These are phyloP conservation scores for Ophiocordyceps sinensis DNA, from an alignment of 2,329 filamentous ascomycete species.

Conservation along the genomic window DNA sequence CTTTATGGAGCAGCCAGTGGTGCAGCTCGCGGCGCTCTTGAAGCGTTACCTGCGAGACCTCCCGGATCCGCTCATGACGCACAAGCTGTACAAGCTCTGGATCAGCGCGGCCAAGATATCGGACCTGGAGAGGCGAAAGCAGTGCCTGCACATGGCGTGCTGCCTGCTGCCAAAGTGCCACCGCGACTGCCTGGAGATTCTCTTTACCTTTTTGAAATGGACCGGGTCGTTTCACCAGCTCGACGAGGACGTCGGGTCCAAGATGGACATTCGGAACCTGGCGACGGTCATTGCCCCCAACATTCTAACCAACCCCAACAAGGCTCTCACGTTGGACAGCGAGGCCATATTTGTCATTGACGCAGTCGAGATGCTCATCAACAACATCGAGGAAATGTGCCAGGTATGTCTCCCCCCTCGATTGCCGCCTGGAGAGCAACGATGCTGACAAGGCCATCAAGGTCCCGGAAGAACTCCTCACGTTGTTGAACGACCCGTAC, in stretches of 20 bases:
- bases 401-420: slow-evolving; percentile 49
- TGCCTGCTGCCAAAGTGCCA: slow-evolving; percentile 87
- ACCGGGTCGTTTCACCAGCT: slow-evolving; percentile 93
- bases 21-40: slow-evolving; percentile 83
- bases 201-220: slow-evolving; percentile 96
- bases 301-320: slow-evolving; percentile 61
- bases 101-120: slow-evolving; percentile 78
- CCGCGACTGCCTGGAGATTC: slow-evolving; percentile 83
- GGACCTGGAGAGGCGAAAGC: slow-evolving; percentile 67
- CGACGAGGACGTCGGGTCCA: slow-evolving; percentile 91
- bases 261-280: slow-evolving; percentile 98
- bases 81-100: slow-evolving; percentile 87
- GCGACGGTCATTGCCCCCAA: slow-evolving; percentile 96
- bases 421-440: neutral
- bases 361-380: slow-evolving; percentile 80
- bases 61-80: slow-evolving; percentile 84
- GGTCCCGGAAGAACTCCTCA: slow-evolving; percentile 87
- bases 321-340: slow-evolving; percentile 55
- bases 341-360: slow-evolving; percentile 91
- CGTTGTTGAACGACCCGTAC: slow-evolving; percentile 68
- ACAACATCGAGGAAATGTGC: slow-evolving; percentile 91
- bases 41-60: slow-evolving; percentile 93
- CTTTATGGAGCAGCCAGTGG: slow-evolving; percentile 75
- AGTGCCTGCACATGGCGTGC: slow-evolving; percentile 79
- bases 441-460: slow-evolving; percentile 20